Conservation (phyloP, 257 asterid species). For the Henckelia pumila region DNA sequence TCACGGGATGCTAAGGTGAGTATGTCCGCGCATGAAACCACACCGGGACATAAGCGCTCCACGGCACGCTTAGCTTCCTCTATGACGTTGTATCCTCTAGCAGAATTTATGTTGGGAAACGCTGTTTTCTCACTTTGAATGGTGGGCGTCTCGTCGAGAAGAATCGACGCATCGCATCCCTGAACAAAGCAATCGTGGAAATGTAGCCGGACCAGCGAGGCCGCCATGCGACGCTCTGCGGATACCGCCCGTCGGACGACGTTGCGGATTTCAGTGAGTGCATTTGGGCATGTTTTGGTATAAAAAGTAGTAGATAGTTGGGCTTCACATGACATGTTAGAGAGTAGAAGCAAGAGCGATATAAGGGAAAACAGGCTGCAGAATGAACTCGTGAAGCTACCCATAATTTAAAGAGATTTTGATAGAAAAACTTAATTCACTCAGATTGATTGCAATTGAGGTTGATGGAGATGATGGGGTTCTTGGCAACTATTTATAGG, state of each 20-base stretch:
- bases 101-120: conserved; percentile 14
- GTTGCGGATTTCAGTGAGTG: conserved; percentile 13
- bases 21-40: conserved; percentile 32
- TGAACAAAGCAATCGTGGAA: conserved; percentile 32
- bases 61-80: conserved; percentile 24
- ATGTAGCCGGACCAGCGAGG: conserved; percentile 31
- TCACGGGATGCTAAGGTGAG: conserved; percentile 30
- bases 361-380: not conserved
- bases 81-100: conserved; percentile 27
- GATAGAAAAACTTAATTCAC: not conserved
- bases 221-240: conserved; percentile 22
- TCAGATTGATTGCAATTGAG: no score
- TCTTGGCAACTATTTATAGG: not conserved
- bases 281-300: conserved; percentile 21
- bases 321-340: conserved; percentile 17
- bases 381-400: not conserved
- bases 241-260: conserved; percentile 23
- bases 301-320: conserved; percentile 29
- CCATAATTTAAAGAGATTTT: not conserved
- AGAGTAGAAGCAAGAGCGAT: not conserved
- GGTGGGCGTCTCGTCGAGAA: conserved; percentile 20
- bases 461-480: not conserved
- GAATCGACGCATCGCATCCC: conserved; percentile 35
- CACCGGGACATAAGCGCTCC: conserved; percentile 25
- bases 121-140: conserved; percentile 25